Base-by-base conservation (phyloP, 2,329 filamentous ascomycete species). In the Calonectria multiphialidica region DNA sequence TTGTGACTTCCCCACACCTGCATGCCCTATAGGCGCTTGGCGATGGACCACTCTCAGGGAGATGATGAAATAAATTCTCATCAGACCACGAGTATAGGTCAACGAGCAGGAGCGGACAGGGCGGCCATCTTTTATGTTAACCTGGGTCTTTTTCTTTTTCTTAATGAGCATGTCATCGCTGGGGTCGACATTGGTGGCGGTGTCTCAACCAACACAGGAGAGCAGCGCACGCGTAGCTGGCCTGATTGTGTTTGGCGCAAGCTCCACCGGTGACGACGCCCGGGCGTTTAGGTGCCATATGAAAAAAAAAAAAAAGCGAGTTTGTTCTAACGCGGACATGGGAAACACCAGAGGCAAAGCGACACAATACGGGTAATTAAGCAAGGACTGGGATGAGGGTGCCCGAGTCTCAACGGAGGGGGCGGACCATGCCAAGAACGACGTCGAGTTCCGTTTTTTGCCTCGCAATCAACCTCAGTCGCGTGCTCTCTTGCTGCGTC, bases 401-500 rank as follows among this genome's bases (percentile, higher is more conserved):
- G 33, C 53, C 53, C 35, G 33, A 16, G n/a, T 23, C 10, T 18
- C 35, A 59, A 33, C 53, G 35, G 10, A 12, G n/a, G 35, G 35
- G 9, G 35, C 21, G 44, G n/a, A 10, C 44, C 18, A 47, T 47
- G 12, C 44, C 44, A 47, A 47, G 44, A 47, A 23, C 21, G n/a
- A 47, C 5, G n/a, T 12, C 44, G 12, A 47, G 44, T 47, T 47
- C 44, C 40, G 10, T 23, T 47, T 44, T 47, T 23, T 23, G n/a
- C 44, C 44, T 47, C 44, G 44, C 44, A 47, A 47, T 13, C 18
- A 18, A 16, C 21, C n/a, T n/a, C 59, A 37, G 59, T 67, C 65
- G 65, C 53, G 65, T 67, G 65, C 65, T 25, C 40, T 47, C 65
- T 28, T 67, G 37, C 65, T 67, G 28, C 8, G 50, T 55, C 53